Conservation (phyloP, 2,329 filamentous ascomycete species). For the Geosmithia morbida region DNA sequence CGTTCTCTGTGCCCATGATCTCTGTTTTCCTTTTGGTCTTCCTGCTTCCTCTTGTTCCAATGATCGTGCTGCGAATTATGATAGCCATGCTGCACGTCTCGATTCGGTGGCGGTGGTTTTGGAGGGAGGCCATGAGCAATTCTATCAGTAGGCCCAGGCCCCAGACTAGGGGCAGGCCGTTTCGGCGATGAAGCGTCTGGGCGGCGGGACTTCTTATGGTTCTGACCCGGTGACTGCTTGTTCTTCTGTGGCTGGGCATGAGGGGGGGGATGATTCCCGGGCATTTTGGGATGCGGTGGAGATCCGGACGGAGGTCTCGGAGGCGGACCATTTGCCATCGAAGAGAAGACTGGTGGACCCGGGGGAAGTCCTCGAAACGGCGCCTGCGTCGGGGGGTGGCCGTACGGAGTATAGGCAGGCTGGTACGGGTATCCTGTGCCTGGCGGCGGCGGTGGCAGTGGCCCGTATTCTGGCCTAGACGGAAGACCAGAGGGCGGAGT, state of each 20-base stretch:
- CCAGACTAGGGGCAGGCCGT: neutral
- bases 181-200: neutral
- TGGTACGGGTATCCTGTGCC: neutral
- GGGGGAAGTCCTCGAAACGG: neutral
- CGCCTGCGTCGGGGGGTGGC: neutral
- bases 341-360: neutral
- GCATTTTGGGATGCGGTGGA: neutral
- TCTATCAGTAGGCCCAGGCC: neutral
- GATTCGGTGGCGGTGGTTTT: neutral
- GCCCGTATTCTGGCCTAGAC: neutral
- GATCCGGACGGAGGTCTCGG: neutral
- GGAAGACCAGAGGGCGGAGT: neutral
- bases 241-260: neutral
- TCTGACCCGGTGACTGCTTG: neutral
- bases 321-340: neutral
- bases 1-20: neutral
- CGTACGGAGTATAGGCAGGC: neutral
- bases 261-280: neutral
- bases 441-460: neutral
- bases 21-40: neutral
- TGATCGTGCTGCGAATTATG: neutral
- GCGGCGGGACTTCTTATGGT: neutral
- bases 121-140: conserved; percentile 1
- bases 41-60: neutral
- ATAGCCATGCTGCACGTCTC: neutral